phyloP scores from a whole-genome alignment of 345 rosid genomes.

The Lepidium africanum region DNA sequence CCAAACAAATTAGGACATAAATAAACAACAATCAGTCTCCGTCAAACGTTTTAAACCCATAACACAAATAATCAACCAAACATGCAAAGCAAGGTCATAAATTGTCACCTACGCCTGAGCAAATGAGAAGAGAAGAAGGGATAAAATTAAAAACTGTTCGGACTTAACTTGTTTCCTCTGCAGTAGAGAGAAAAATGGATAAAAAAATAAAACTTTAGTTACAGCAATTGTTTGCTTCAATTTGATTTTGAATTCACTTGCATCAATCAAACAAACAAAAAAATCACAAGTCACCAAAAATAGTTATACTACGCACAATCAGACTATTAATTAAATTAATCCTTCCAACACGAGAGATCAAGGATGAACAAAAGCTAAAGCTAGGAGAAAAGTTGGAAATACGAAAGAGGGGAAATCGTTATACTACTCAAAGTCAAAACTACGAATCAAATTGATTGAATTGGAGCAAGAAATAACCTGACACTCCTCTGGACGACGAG shows the following conservation, averaged over 20 bases:
- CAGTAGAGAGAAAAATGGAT: not conserved
- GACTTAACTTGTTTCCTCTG: not conserved
- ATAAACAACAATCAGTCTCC: conserved; percentile 6
- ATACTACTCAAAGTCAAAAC: no score
- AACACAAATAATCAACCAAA: not conserved
- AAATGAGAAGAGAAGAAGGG: not conserved
- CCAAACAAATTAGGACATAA: not conserved
- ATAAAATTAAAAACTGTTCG: not conserved
- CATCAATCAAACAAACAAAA: not conserved
- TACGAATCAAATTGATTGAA: not conserved
- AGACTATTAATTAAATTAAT: not conserved
- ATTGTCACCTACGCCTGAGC: not conserved
- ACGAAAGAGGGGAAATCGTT: not conserved
- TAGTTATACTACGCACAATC: not conserved
- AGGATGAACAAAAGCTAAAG: not conserved
- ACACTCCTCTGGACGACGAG: not conserved
- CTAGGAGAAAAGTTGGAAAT: not conserved
- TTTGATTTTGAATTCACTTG: not conserved
- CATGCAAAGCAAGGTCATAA: not conserved
- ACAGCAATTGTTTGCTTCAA: not conserved
- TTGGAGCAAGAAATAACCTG: not conserved
- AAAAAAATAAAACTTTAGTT: not conserved
- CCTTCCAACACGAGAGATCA: not conserved
- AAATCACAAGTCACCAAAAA: not conserved
- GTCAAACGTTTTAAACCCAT: not conserved